A percentile compares a stretch with the other conserved stretches of the same genome.
Conservation (phyloP, 164 flowering plant species). For the Macadamia tetraphylla region DNA sequence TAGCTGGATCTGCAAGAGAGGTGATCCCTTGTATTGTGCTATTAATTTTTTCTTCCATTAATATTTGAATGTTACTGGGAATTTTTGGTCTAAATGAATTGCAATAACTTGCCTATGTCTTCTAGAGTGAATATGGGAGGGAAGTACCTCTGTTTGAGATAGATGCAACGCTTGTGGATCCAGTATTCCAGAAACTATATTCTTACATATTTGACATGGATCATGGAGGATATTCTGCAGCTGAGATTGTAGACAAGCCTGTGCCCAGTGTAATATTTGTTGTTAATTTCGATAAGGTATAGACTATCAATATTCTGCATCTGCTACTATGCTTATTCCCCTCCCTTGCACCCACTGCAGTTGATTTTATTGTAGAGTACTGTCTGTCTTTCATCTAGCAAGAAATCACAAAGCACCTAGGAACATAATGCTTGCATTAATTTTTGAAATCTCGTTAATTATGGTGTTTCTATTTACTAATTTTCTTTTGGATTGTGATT, state of each 20-base stretch:
- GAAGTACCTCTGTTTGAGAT: conserved; percentile 87
- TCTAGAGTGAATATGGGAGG: conserved; percentile 82
- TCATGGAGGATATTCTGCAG: conserved; percentile 25
- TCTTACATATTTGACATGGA: conserved; percentile 75
- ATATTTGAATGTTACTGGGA: not conserved
- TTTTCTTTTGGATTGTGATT: not conserved
- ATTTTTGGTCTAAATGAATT: conserved; percentile 4
- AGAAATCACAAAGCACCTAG: not conserved
- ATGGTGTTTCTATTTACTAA: not conserved
- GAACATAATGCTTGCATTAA: not conserved
- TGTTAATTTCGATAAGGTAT: conserved; percentile 95
- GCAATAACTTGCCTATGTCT: conserved; percentile 10
- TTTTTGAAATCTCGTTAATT: conserved; percentile 3
- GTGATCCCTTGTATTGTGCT: conserved; percentile 24
- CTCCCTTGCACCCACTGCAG: not conserved
- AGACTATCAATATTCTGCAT: conserved; percentile 1
- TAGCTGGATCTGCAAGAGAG: conserved; percentile 89
- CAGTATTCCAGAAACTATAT: conserved; percentile 70
- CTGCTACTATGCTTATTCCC: not conserved
- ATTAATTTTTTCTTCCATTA: not conserved
- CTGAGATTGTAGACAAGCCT: conserved; percentile 51
- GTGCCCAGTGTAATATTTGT: conserved; percentile 80
- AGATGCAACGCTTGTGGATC: conserved; percentile 77
- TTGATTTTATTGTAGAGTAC: not conserved
- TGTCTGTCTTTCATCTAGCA: not conserved